A percentile compares a stretch with the other conserved stretches of the same genome.
These are phyloP conservation scores for Ceratocystis cubensis DNA, from an alignment of 2,329 filamentous ascomycete species.

Conservation along the genomic window DNA sequence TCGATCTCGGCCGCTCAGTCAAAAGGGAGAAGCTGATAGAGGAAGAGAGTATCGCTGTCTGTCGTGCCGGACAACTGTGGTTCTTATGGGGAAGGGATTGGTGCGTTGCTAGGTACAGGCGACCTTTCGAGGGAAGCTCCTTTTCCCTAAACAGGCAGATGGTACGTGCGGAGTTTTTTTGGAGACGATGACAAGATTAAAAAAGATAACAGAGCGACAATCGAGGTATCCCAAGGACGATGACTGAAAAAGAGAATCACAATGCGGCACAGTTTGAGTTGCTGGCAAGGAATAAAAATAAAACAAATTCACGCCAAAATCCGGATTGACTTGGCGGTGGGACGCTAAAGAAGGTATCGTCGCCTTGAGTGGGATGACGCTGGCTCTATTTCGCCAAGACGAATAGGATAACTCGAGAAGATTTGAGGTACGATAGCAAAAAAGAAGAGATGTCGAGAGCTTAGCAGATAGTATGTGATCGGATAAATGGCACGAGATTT, in stretches of 20 bases:
- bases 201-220: background rate
- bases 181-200: conserved; percentile 3
- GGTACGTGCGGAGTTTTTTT: conserved; percentile 6
- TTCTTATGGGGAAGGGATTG: conserved; percentile 2
- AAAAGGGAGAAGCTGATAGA: background rate
- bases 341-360: background rate
- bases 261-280: background rate
- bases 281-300: background rate
- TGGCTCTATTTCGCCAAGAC: background rate
- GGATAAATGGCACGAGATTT: conserved; percentile 4
- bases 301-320: background rate
- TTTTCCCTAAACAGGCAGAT: background rate
- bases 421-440: background rate
- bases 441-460: background rate
- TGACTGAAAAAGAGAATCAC: background rate
- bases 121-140: conserved; percentile 3
- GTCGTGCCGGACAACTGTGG: conserved; percentile 5
- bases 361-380: background rate
- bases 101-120: conserved; percentile 1
- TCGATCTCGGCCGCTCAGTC: background rate
- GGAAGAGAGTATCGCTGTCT: background rate
- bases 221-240: background rate
- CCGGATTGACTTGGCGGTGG: background rate
- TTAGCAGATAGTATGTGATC: background rate
- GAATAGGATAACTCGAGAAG: background rate